Percentiles rank a stretch among this genome's conserved stretches.
Conservation (phyloP, 208 protist species). For the Entamoeba histolytica region DNA sequence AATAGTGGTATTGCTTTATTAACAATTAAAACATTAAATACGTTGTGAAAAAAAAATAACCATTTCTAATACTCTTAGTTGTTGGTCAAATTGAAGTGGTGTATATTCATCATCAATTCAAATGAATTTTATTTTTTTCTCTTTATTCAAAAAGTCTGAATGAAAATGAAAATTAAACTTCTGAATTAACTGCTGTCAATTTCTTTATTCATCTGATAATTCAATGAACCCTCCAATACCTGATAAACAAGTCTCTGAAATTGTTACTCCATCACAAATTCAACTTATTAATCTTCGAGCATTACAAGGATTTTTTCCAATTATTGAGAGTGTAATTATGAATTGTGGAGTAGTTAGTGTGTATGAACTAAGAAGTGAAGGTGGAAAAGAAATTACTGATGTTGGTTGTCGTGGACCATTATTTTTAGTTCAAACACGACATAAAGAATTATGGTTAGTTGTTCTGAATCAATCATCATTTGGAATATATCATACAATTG, state of each 20-base stretch:
- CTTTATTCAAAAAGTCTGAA: too few relatives aligned
- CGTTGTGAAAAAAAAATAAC: too few relatives aligned
- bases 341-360: not conserved
- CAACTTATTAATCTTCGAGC: not conserved
- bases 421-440: not conserved
- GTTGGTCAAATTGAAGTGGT: too few relatives aligned
- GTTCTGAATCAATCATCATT: not conserved
- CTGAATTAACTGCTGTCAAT: too few relatives aligned
- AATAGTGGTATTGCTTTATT: too few relatives aligned
- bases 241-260: not conserved
- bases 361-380: not conserved
- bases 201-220: too few relatives aligned
- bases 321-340: not conserved
- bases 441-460: not conserved
- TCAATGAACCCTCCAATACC: not conserved
- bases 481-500: not conserved
- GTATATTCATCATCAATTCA: too few relatives aligned
- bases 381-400: not conserved
- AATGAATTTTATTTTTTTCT: too few relatives aligned
- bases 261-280: not conserved
- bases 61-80: too few relatives aligned
- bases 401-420: not conserved
- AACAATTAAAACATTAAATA: too few relatives aligned
- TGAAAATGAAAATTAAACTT: too few relatives aligned
- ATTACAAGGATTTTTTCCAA: not conserved